These are phyloP conservation scores for Penicillium sumatraense DNA, from an alignment of 2,329 filamentous ascomycete species.

Conservation along the genomic window DNA sequence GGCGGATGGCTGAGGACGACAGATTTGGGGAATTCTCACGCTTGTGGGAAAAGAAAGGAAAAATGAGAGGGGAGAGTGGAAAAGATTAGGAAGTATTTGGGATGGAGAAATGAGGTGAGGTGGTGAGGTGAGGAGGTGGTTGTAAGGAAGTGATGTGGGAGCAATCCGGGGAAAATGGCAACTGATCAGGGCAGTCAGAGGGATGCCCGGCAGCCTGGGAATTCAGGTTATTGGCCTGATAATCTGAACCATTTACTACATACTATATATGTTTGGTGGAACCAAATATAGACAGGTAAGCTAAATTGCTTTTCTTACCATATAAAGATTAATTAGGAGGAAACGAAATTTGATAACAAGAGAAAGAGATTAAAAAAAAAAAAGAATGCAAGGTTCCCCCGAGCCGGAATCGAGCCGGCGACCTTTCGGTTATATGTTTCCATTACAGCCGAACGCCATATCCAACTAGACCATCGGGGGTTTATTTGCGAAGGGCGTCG, in stretches of 20 bases:
- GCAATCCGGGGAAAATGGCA: no score
- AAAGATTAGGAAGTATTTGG: no score
- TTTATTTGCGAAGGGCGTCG: not conserved
- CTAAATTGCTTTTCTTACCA: no score
- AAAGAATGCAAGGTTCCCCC: not conserved
- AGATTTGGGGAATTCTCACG: not conserved
- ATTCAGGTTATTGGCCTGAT: not conserved
- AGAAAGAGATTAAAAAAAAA: not conserved
- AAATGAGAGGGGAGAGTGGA: no score
- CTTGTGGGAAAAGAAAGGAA: not conserved
- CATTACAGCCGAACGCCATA: slow-evolving; percentile 7
- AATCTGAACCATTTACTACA: no score
- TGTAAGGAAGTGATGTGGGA: no score
- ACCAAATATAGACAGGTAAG: no score
- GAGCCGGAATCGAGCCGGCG: slow-evolving; percentile 6
- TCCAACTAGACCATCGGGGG: slow-evolving; percentile 7
- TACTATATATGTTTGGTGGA: no score
- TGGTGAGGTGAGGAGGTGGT: no score
- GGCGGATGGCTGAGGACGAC: not conserved
- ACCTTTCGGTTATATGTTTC: slow-evolving; percentile 8
- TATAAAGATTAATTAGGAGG: not conserved
- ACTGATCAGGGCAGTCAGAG: no score
- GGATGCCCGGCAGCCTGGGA: no score
- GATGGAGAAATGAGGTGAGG: not conserved
- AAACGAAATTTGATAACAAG: not conserved